Evolutionary conservation across 345 rosid species (phyloP), one percentile per base, ranked within the genome.

Genomic region (Brassica rapa): DNA sequence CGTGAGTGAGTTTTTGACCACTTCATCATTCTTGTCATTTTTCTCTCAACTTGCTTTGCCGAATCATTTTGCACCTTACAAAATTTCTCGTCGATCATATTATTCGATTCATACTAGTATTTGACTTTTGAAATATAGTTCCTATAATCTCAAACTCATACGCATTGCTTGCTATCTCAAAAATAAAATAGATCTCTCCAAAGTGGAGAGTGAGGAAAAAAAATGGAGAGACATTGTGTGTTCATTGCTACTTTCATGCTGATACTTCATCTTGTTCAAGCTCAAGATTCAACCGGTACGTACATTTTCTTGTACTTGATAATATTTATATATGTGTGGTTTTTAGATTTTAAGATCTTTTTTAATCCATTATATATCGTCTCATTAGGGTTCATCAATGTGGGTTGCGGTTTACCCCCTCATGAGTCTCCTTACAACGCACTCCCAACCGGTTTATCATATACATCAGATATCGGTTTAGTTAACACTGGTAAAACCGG

Each of bases 301-400:
- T 1, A 72, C 30, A 49, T n/a, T 49, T 39, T 49, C 15, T 49
- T 49, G 16, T 49, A 49, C 56, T 49, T 49, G n/a, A 4, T 14
- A 46, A 12, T 43, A 43, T 12, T 43, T 43, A 49, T n/a, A 49
- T 49, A 49, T 49, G 8, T 49, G 56, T 49, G 56, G 56, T 49
- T 49, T 49, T 49, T 49, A n/a, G 56, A 49, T 49, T n/a, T 14
- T 49, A 49, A 49, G 19, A 49, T 49, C 5, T 49, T 49, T n/a
- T 8, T 4, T 1, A 49, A 49, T 49, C 56, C 56, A 49, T 49
- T 49, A 49, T 39, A 39, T 49, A 49, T 49, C 19, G 15, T 70
- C 30, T 72, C 10, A 72, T 32, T 59, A 78, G 82, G 82, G 65
- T 80, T 80, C 72, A 74, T 80, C 8, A 80, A 24, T 70, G 70